Evolutionary conservation across 73 alveolate genomes (phyloP), one percentile per base, ranked within the genome.

Genomic region (Paraurostyla sp.): DNA sequence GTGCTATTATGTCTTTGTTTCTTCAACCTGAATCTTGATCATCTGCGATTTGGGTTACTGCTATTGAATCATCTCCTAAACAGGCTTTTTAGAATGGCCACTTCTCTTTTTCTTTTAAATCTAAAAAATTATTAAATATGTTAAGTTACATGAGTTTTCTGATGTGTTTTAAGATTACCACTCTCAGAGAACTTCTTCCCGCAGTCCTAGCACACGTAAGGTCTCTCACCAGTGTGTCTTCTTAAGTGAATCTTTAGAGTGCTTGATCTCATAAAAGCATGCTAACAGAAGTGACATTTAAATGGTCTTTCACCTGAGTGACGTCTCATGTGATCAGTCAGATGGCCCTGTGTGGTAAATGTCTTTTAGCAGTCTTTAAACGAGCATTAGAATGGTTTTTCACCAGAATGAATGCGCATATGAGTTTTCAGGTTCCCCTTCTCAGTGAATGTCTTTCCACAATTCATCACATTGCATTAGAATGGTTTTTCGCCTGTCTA

Each of bases 391-490:
- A 88, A 96, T 15, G 99, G 99, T 69, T 94, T 96, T 71, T 94
- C 96, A 29, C 97, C 97, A 36, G 96, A 81, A 80, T 96, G 99
- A 40, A 96, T 90, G 41, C 99, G 80, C 95, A 92, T 62, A 90
- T 96, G 99, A 48, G 96, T 94, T 84, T 96, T 96, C 56, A 94
- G 91, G 87, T 94, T 94, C 13, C 97, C 96, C 49, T 90, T 92
- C 57, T 89, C 96, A 22, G 96, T 89, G 87, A 96, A 96, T 33
- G 85, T 58, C 52, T 92, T 91, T 54, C 80, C 87, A 36, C 99
- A 96, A 33, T 91, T 91, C 0, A 54, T n/a, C 50, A 87, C 33
- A 20, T 76, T 45, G 71, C 96, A 91, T 41, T 29, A 46, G 54
- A 86, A 91, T 18, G 96, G 96, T 40, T 91, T 91, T 59, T 91